Evolutionary conservation across 2,329 filamentous ascomycete species (phyloP), one percentile per base, ranked within the genome.

Genomic region (Aspergillus alliaceus): DNA sequence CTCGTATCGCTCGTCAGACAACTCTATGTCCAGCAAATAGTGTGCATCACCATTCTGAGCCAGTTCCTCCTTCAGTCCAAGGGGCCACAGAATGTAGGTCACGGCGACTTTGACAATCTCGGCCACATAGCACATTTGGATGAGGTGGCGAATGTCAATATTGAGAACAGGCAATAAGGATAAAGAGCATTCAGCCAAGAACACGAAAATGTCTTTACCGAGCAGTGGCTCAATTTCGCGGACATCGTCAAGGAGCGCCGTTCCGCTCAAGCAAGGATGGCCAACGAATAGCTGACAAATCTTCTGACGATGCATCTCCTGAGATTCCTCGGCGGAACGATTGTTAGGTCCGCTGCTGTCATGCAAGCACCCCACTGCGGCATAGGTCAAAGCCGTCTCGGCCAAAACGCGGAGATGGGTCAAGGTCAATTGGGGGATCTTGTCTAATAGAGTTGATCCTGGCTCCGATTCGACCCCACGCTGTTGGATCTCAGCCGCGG

Each of bases 401-500:
- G 91, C 88, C 24, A 98, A 79, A 27, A 98, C 88, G 49, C 93
- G 90, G 27, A 99, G 81, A 71, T 98, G 92, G 1, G 90, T 95
- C 58, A 99, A 79, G 1, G 86, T 84, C 71, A 96, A 87, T 56
- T 93, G 89, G 0, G 95, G 88, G 51, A 98, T 89, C 67, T 88
- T 92, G 63, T 93, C 89, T 20, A 98, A 75, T 46, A 98, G 77
- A 5, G 89, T 93, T 72, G 86, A 82, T 53, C 90, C 88, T 47
- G 85, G 83, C 62, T 89, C 85, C 22, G 87, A 86, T 65, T 91
- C 89, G 3, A 91, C 81, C 6, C 95, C 95, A 65, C 95, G 89
- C 72, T 97, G 92, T 61, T 93, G 88, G 63, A 98, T 96, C 75
- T 99, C 95, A 4, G 90, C 87, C 0, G 92, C 87, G 8, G 92